Evolutionary conservation across 2,329 filamentous ascomycete genomes (phyloP), one percentile per base, ranked within the genome.

Genomic region (Fusarium longipes): DNA sequence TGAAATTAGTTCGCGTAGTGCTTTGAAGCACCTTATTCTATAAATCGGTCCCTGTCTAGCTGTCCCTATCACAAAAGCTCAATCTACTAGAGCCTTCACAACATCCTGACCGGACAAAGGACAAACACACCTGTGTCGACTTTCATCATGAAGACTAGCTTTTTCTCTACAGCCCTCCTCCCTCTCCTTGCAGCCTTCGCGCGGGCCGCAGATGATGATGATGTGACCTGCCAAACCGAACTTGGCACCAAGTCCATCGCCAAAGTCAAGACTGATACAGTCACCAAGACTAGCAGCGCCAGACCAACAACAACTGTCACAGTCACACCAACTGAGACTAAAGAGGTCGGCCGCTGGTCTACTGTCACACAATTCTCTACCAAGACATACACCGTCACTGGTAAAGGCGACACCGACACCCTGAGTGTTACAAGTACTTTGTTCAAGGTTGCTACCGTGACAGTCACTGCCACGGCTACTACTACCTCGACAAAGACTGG

Each of bases 371-470:
- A 43, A 0, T 61, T 63, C 15, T 42, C 43, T 1, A 61, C 56
- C 2, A 61, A 43, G 4, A 63, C 42, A 1, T 48, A 48, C 15
- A 62, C 45, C 1, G 55, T 53, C 3, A 62, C 55, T 11, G 58
- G 20, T 0, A 36, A 60, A 15, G 47, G 39, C 1, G 54, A 14
- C 2, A 53, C 55, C 6, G 58, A 53, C 4, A 60, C 47, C 2
- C 47, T 59, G 8, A 47, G 24, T 11, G 53, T 47, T 7, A 62
- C 58, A 4, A 62, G 27, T 9, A 62, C 58, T 3, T 9, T 45
- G 8, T 62, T 62, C 9, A 60, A 54, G 29, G 22, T 60, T 4
- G 58, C 45, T 8, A 61, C 57, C 9, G 39, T 60, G 4, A 48
- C 11, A 0, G 59, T 63, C 9, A 61, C 55, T 17, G 47, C 58